Base-by-base conservation (phyloP, 2,329 filamentous ascomycete species). In the Calonectria pseudoreteaudii region DNA sequence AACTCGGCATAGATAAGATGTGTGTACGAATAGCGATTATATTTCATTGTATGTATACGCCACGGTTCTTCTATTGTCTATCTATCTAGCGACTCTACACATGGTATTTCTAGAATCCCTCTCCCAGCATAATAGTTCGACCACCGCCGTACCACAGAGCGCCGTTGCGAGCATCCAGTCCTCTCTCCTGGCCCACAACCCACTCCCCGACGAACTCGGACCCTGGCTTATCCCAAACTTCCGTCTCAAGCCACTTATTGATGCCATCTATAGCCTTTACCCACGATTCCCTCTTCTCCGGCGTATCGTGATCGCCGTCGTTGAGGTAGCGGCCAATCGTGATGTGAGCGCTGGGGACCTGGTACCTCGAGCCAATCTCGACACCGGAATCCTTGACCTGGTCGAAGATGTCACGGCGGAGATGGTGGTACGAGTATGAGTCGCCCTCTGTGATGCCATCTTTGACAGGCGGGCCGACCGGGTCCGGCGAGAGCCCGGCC, bases 81-180 rank as follows among this genome's bases (percentile, higher is more conserved):
- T 34, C 31, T 34, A n/a, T n/a, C n/a, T n/a, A n/a, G n/a, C 31
- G 11, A 34, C 31, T 34, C 31, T 34, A 34, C 31, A 10, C 31
- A 34, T 34, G 31, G 20, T 36, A 50, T 50, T 30, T 77, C 76
- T 83, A 93, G 81, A 92, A 93, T 0, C 91, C 91, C 82, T 92
- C 91, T 23, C 91, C 91, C 23, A 88, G 68, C 80, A 88, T 85
- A 73, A 98, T 88, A 4, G 91, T 93, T 76, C 94, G 90, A 0
- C 96, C 96, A 31, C 92, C 94, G 44, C 94, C 96, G 86, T 98
- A 98, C 95, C 96, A 98, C 56, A 98, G 85, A 8, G 89, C 88
- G 0, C 96, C 96, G 76, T 90, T 91, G 56, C 94, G 90, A 72
- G 91, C 92, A 80, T 96, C 94, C 69, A 98, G 85, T 0, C 96